phyloP scores from a whole-genome alignment of 2,329 filamentous ascomycete species.

The Colletotrichum cordylinicola region DNA sequence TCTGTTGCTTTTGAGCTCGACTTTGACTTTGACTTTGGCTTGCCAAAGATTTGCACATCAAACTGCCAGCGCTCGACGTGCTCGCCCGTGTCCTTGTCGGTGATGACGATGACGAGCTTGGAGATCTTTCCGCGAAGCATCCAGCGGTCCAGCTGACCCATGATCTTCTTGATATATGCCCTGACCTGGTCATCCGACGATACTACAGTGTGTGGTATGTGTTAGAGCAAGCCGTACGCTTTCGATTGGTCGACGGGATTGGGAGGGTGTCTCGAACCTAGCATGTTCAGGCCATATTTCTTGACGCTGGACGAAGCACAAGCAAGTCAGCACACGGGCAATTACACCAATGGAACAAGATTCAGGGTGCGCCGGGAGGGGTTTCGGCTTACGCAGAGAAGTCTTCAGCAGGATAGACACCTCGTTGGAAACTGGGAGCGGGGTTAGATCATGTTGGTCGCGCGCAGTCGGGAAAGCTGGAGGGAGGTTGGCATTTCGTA shows the following conservation, averaged over 20 bases:
- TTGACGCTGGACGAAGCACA: conserved; percentile 65
- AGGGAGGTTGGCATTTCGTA: conserved; percentile 47
- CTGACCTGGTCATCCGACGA: conserved; percentile 98
- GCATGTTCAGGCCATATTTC: conserved; percentile 99
- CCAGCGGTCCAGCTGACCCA: conserved; percentile 97
- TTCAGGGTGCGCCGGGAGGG: not conserved
- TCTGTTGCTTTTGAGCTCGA: conserved; percentile 60
- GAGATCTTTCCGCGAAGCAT: conserved; percentile 97
- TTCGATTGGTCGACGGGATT: not conserved
- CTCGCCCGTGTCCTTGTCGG: conserved; percentile 95
- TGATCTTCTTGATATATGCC: conserved; percentile 99
- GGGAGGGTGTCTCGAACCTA: conserved; percentile 58
- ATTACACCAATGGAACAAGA: not conserved
- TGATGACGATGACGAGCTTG: conserved; percentile 95
- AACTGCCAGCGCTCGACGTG: conserved; percentile 98
- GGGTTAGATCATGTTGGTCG: conserved; percentile 11
- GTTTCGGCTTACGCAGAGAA: conserved; percentile 78
- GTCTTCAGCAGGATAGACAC: conserved; percentile 91
- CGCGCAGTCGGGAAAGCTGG: not conserved
- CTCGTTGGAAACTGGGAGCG: conserved; percentile 76
- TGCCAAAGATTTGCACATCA: conserved; percentile 63
- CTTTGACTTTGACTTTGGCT: conserved; percentile 44
- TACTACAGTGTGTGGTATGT: conserved; percentile 52
- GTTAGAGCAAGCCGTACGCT: not conserved
- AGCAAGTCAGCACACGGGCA: not conserved